Percentiles rank a stretch among this genome's conserved stretches.
These are phyloP conservation scores for Colletotrichum incanum DNA, from an alignment of 2,329 filamentous ascomycete genomes.

Conservation along the genomic window DNA sequence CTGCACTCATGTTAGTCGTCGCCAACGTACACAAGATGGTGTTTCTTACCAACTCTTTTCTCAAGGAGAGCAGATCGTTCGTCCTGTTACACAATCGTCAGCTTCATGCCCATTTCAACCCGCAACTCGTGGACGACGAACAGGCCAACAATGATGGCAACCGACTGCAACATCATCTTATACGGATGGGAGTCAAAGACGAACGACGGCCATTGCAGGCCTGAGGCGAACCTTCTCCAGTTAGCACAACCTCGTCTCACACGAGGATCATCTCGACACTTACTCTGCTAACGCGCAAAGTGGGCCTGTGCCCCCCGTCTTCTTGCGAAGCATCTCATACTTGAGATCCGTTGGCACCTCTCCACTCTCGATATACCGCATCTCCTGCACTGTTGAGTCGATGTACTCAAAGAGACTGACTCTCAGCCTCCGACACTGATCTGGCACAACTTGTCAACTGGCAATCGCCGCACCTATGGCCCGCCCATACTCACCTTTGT, in stretches of 20 bases:
- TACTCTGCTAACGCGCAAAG: conserved; percentile 39
- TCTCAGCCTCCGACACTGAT: conserved; percentile 27
- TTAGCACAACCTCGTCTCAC: conserved; percentile 11
- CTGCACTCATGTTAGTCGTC: conserved; percentile 22
- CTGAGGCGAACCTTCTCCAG: conserved; percentile 31
- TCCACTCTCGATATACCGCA: conserved; percentile 29
- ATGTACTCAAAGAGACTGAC: conserved; percentile 37
- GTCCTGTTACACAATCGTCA: conserved; percentile 26
- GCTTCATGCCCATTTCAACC: not conserved
- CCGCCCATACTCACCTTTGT: conserved; percentile 18
- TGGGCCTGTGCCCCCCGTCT: conserved; percentile 37
- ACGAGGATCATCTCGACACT: not conserved
- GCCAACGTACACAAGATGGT: no score
- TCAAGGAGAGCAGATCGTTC: conserved; percentile 39
- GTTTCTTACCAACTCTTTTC: conserved; percentile 36
- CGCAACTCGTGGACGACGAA: not conserved
- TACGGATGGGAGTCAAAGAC: conserved; percentile 18
- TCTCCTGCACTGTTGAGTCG: conserved; percentile 33
- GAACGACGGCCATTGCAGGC: conserved; percentile 8
- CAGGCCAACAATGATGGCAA: conserved; percentile 37
- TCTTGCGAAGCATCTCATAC: conserved; percentile 32
- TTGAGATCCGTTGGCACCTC: conserved; percentile 28
- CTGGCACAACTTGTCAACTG: conserved; percentile 19
- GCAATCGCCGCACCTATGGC: no score
- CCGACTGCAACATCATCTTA: conserved; percentile 28